phyloP scores from a whole-genome alignment of 768 basidiomycete genomes.

The Lactarius tabidus region DNA sequence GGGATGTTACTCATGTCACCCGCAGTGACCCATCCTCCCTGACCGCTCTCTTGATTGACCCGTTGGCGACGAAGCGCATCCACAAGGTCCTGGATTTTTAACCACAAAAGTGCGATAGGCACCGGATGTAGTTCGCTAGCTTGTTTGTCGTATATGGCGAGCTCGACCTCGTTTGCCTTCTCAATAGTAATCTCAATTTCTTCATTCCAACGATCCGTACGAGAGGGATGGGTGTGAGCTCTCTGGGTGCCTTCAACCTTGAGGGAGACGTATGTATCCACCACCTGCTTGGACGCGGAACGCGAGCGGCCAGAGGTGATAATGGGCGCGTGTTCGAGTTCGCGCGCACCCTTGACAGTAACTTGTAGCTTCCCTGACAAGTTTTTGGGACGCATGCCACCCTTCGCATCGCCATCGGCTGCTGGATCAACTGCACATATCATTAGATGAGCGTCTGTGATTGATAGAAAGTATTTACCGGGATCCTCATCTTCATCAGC shows the following conservation, averaged over 20 bases:
- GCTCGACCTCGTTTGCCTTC: constrained; percentile 98
- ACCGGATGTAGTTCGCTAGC: constrained; percentile 73
- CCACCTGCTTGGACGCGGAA: constrained; percentile 69
- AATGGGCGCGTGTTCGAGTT: constrained; percentile 91
- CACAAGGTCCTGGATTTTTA: constrained; percentile 88
- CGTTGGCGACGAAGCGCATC: constrained; percentile 92
- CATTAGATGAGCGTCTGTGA: neutral
- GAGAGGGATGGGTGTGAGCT: constrained; percentile 86
- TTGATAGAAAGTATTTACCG: constrained; percentile 38
- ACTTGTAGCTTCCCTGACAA: constrained; percentile 89
- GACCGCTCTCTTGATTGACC: constrained; percentile 79
- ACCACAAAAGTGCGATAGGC: constrained; percentile 93
- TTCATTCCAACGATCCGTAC: constrained; percentile 97
- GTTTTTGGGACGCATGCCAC: constrained; percentile 89
- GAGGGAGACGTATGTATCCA: constrained; percentile 88
- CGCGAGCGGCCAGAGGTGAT: constrained; percentile 55
- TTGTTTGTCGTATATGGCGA: constrained; percentile 92
- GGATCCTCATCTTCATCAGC: constrained; percentile 75
- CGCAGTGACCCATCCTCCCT: constrained; percentile 95
- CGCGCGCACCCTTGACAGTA: constrained; percentile 84
- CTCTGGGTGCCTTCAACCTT: constrained; percentile 95
- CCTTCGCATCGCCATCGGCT: constrained; percentile 77
- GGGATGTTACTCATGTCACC: constrained; percentile 62
- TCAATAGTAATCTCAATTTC: constrained; percentile 95
- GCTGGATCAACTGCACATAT: constrained; percentile 23